Base-by-base conservation (phyloP, 345 rosid genomes). In the Eucalyptus decipiens region DNA sequence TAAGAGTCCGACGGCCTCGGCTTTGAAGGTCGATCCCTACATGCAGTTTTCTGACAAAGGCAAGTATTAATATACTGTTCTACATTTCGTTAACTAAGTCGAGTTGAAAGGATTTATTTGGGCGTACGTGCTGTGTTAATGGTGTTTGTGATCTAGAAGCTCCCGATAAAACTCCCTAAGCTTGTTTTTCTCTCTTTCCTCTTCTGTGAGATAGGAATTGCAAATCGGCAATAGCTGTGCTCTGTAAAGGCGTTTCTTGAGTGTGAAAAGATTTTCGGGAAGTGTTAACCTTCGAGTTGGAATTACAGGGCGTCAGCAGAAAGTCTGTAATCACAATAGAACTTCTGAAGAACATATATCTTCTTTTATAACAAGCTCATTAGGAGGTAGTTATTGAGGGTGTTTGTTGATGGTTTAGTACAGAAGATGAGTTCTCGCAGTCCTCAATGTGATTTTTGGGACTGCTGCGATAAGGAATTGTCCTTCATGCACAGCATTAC, bases 1-100 rank as follows among this genome's bases (percentile, higher is more conserved):
- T 65, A 97, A 97, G 94, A 91, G 95, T 86, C 96, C 97, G 83
- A 86, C 95, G 69, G 89, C 96, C 42, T 52, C 88, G 49, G 80
- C 94, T 91, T 87, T 95, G n/a, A 98, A 98, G 94, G 96, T 96
- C 89, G 99, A 97, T 91, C 91, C 98, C 43, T 97, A 90, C 88
- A 94, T 98, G 97, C 98, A 96, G 69, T 97, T 98, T 92, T 88
- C 98, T 88, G 99, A 97, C 83, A 98, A 98, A 94, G 99, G 99
- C 97, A 93, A 42, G 58, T 76, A 37, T 21, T 7, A 21, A 37
- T 37, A 72, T 10, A 18, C 2, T 72, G 81, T 34, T 72, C 13
- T 37, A 32, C 32, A 21, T 50, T 90, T 90, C 80, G 28, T 62
- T 26, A 26, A 65, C 76, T 21, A 69, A 54, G 83, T 37, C 18